Base-by-base conservation (phyloP, 169 alveolate species). In the Plasmodium gallinaceum region DNA sequence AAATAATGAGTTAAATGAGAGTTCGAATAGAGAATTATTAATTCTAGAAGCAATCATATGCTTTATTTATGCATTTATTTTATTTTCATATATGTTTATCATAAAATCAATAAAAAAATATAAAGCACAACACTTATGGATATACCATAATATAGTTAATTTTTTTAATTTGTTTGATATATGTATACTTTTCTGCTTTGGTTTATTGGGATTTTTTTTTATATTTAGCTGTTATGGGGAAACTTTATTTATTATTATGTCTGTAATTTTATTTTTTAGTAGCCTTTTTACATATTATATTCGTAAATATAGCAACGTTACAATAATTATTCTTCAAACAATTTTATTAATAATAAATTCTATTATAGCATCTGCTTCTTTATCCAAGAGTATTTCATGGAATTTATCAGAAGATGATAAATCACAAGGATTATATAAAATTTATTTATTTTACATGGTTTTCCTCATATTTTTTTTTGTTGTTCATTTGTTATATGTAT, bases 361-460 rank as follows among this genome's bases (percentile, higher is more conserved):
- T 18, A 58, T 86, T 58, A 58, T 71, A 62, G 73, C 12, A 9
- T 43, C 48, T 37, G 45, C 73, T n/a, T 83, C 64, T 18, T 54
- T 83, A 70, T 16, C 85, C 18, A n/a, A 18, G 46, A 20, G n/a
- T 10, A 22, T 2, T 10, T 61, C 26, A n/a, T 7, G 8, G 8
- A 14, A 20, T n/a, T 9, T 64, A 10, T 48, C 24, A 46, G 42
- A 14, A n/a, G n/a, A 8, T 64, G 37, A 78, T 43, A 72, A 20
- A 45, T 64, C 46, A 16, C 20, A 9, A 39, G 62, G n/a, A 58
- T 60, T 74, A 43, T 60, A 12, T 22, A 83, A 61, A 10, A 57
- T 83, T 16, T 68, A 54, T 51, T 74, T 86, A 62, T 71, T 86
- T 57, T 86, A 86, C 39, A 86, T 86, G 88, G 43, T 72, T 37